These are phyloP conservation scores for Aspergillus sergii DNA, from an alignment of 2,329 filamentous ascomycete genomes.

Conservation along the genomic window DNA sequence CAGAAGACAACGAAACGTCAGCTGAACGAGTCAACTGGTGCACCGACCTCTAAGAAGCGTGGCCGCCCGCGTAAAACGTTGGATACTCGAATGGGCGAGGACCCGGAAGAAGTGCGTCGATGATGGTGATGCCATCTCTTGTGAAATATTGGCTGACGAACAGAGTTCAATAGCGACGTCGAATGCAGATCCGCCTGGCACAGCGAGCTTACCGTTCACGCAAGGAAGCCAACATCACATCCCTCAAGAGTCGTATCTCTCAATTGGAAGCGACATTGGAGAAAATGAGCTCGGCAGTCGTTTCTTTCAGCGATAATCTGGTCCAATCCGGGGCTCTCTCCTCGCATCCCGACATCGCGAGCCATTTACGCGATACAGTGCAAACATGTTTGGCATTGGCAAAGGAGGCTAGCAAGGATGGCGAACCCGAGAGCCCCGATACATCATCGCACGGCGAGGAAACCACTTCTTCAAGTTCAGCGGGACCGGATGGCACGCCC, in stretches of 20 bases:
- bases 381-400: constrained; percentile 21
- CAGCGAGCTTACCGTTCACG: constrained; percentile 31
- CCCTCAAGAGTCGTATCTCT: constrained; percentile 22
- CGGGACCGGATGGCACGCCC: not conserved
- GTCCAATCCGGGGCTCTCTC: constrained; percentile 24
- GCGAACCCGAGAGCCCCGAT: constrained; percentile 1
- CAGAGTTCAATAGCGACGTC: constrained; percentile 19
- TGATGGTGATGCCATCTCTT: not conserved
- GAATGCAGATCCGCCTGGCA: constrained; percentile 29
- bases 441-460: constrained; percentile 4
- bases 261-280: constrained; percentile 24
- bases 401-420: constrained; percentile 8
- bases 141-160: not conserved
- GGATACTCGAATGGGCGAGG: constrained; percentile 12
- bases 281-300: constrained; percentile 26
- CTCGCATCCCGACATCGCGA: constrained; percentile 19
- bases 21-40: not conserved
- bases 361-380: constrained; percentile 23
- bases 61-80: constrained; percentile 24
- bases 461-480: not conserved
- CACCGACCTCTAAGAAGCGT: constrained; percentile 16
- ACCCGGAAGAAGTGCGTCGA: constrained; percentile 23
- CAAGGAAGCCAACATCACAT: constrained; percentile 25
- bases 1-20: constrained; percentile 7
- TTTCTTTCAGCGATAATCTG: constrained; percentile 25